A percentile compares a stretch with the other conserved stretches of the same genome.
These are phyloP conservation scores for Colletotrichum tropicicola DNA, from an alignment of 2,329 filamentous ascomycete genomes.

Conservation along the genomic window DNA sequence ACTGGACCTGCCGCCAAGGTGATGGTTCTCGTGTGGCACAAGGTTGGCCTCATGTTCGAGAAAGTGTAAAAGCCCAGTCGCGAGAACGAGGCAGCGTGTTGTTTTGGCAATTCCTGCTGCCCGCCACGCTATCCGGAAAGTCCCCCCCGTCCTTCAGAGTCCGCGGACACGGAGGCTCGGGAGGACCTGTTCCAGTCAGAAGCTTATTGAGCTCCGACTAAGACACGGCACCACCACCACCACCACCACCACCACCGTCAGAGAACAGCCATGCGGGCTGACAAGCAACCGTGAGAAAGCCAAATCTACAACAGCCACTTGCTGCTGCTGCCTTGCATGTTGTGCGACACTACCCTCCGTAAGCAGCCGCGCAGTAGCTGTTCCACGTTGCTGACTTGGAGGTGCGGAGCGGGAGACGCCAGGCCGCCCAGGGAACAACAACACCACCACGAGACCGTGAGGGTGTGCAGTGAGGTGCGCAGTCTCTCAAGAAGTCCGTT, in stretches of 20 bases:
- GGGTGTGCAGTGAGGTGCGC: background rate
- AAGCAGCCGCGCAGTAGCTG: constrained; percentile 2
- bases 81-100: too few species aligned
- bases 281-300: background rate
- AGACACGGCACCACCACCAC: too few species aligned
- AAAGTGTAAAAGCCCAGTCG: too few species aligned
- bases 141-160: background rate
- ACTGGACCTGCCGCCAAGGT: too few species aligned
- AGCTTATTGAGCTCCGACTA: constrained; percentile 4
- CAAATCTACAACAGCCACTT: too few species aligned
- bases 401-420: constrained; percentile 22
- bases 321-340: constrained; percentile 1
- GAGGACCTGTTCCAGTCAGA: background rate
- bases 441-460: background rate
- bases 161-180: background rate
- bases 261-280: background rate
- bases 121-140: too few species aligned
- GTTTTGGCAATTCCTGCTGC: too few species aligned
- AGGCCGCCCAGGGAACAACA: background rate
- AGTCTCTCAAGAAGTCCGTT: background rate
- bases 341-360: constrained; percentile 18
- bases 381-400: constrained; percentile 1
- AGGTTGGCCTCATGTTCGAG: too few species aligned
- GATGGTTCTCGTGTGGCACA: too few species aligned
- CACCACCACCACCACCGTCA: too few species aligned